A percentile compares a stretch with the other conserved stretches of the same genome.
Evolutionary conservation across 768 basidiomycete species (phyloP).

Genomic region (Lactifluus piperatus): DNA sequence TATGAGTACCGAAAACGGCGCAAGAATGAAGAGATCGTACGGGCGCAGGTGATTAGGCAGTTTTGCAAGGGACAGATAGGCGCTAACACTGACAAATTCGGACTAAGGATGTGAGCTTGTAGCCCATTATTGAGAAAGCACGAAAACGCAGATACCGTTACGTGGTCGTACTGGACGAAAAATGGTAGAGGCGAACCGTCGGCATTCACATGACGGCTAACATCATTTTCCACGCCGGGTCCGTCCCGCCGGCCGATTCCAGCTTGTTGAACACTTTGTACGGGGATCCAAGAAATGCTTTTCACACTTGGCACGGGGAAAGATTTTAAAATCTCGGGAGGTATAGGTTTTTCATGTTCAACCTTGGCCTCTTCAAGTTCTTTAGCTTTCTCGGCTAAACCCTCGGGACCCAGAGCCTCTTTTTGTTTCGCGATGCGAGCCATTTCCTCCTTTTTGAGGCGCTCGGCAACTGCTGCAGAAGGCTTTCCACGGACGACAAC

Average conservation of each 20-base stretch:
- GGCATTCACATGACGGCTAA: conserved; percentile 53
- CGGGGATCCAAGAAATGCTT: conserved; percentile 87
- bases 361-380: conserved; percentile 75
- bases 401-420: conserved; percentile 64
- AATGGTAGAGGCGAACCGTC: conserved; percentile 71
- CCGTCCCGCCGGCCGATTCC: conserved; percentile 38
- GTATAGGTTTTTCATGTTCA: conserved; percentile 79
- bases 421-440: conserved; percentile 64
- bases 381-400: conserved; percentile 59
- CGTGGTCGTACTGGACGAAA: conserved; percentile 91
- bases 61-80: conserved; percentile 65
- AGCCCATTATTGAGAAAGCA: background rate
- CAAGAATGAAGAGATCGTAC: conserved; percentile 32
- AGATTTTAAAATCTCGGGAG: conserved; percentile 63
- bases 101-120: conserved; percentile 44
- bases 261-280: conserved; percentile 54
- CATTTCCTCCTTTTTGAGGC: conserved; percentile 75
- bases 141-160: conserved; percentile 51
- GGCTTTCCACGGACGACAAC: conserved; percentile 83
- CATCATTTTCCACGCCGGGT: conserved; percentile 31
- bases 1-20: conserved; percentile 1
- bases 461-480: conserved; percentile 72
- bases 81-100: conserved; percentile 81
- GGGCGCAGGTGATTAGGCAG: conserved; percentile 71
- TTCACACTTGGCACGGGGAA: conserved; percentile 92